Percentiles rank a stretch among this genome's conserved stretches.
Evolutionary conservation across 768 basidiomycete species (phyloP).

Genomic region (Phaffia australis): DNA sequence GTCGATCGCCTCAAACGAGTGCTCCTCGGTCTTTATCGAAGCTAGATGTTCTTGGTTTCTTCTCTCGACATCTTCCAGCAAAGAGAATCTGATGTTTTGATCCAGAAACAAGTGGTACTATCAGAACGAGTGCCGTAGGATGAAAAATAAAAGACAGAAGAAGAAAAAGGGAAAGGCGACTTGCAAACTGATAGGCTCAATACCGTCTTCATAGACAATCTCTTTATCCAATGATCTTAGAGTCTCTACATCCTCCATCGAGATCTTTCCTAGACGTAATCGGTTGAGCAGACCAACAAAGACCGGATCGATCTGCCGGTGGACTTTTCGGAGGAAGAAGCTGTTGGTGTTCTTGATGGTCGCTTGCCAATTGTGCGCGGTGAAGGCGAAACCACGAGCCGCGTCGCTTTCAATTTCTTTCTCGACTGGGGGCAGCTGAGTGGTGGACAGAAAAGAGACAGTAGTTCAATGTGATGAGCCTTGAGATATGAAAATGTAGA

Average conservation of each 20-base stretch:
- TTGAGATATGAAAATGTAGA: neutral
- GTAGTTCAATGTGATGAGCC: neutral
- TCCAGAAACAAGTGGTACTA: too few species aligned
- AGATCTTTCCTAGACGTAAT: slow-evolving; percentile 9
- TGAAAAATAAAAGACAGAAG: too few species aligned
- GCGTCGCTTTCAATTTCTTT: slow-evolving; percentile 45
- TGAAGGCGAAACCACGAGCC: slow-evolving; percentile 76
- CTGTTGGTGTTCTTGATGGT: slow-evolving; percentile 51
- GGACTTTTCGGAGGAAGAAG: slow-evolving; percentile 12
- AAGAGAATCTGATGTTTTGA: too few species aligned
- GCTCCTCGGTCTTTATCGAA: too few species aligned
- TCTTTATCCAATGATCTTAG: too few species aligned
- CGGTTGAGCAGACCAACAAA: slow-evolving; percentile 12
- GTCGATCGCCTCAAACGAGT: too few species aligned
- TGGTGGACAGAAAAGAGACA: neutral
- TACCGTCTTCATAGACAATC: too few species aligned
- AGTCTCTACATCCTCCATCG: neutral
- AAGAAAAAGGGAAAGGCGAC: too few species aligned
- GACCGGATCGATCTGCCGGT: slow-evolving; percentile 16
- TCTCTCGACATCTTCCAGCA: too few species aligned
- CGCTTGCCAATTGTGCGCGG: slow-evolving; percentile 63
- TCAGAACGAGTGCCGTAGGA: too few species aligned
- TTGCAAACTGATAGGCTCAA: too few species aligned
- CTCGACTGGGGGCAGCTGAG: slow-evolving; percentile 65
- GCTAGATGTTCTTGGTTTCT: too few species aligned